Conservation (phyloP, 352 stramenopile species). For the Thraustotheca clavata region DNA sequence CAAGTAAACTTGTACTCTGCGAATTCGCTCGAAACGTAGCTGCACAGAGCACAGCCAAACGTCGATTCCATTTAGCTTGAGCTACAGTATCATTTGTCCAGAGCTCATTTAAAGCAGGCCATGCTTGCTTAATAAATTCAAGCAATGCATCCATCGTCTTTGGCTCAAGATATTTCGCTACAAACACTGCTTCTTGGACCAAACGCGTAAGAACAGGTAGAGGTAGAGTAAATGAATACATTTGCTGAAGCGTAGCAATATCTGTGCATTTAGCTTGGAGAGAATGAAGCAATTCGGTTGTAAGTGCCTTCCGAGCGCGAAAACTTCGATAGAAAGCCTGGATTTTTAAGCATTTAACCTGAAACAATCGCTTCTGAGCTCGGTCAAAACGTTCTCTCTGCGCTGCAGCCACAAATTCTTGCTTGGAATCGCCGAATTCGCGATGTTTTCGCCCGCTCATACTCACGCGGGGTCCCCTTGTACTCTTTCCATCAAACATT, state of each 20-base stretch:
- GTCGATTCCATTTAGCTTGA: neutral
- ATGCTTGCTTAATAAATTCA: conserved; percentile 9
- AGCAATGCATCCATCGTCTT: neutral
- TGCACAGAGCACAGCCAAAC: neutral
- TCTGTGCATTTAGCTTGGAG: conserved; percentile 15
- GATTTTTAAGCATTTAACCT: conserved; percentile 2
- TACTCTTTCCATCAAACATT: conserved; percentile 14
- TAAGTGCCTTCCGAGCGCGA: neutral
- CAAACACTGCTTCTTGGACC: conserved; percentile 4
- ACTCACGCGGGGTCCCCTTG: conserved; percentile 4
- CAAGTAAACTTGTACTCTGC: neutral
- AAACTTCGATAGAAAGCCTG: conserved; percentile 10
- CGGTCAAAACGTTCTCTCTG: neutral
- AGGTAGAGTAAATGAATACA: conserved; percentile 6
- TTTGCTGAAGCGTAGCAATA: conserved; percentile 1
- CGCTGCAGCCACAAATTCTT: conserved; percentile 6
- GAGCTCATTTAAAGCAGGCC: neutral
- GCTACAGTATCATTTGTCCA: neutral
- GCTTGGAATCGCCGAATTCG: neutral
- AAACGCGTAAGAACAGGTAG: conserved; percentile 15
- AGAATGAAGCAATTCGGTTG: neutral
- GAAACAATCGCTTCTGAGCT: conserved; percentile 8
- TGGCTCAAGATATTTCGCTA: neutral
- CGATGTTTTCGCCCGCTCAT: neutral
- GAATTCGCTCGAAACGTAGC: neutral